Evolutionary conservation across 176 grass and related monocot genomes (phyloP).

Genomic region (Aegilops umbellulata): DNA sequence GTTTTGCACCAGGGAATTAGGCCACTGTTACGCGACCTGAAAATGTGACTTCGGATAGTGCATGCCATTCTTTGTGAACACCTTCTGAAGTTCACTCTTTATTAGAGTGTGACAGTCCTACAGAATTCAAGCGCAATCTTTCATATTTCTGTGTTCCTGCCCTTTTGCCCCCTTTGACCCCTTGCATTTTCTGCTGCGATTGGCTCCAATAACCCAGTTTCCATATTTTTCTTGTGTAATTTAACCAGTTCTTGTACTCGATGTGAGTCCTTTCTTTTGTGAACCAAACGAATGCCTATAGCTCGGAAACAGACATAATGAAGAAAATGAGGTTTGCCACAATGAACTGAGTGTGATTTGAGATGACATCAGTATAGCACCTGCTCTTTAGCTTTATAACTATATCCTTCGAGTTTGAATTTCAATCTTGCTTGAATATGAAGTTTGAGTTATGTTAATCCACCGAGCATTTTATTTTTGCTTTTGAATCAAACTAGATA

Average conservation of each 20-base stretch:
- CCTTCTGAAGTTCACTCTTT: not conserved
- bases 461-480: not conserved
- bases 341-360: not conserved
- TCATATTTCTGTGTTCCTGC: not conserved
- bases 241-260: not conserved
- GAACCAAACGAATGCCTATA: not conserved
- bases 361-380: constrained; percentile 4
- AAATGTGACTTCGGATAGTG: not conserved
- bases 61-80: not conserved
- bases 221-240: not conserved
- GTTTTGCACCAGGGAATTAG: not conserved
- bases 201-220: not conserved
- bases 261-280: not conserved
- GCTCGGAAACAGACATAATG: not conserved
- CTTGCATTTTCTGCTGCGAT: not conserved
- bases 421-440: constrained; percentile 27
- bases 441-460: constrained; percentile 19
- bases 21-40: not conserved
- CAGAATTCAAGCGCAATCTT: not conserved
- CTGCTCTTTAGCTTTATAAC: not conserved
- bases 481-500: constrained; percentile 15
- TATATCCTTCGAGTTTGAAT: constrained; percentile 1
- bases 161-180: not conserved
- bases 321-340: not conserved
- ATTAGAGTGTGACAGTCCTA: not conserved